Evolutionary conservation across 345 rosid species (phyloP).

Genomic region (Heritiera fomes): DNA sequence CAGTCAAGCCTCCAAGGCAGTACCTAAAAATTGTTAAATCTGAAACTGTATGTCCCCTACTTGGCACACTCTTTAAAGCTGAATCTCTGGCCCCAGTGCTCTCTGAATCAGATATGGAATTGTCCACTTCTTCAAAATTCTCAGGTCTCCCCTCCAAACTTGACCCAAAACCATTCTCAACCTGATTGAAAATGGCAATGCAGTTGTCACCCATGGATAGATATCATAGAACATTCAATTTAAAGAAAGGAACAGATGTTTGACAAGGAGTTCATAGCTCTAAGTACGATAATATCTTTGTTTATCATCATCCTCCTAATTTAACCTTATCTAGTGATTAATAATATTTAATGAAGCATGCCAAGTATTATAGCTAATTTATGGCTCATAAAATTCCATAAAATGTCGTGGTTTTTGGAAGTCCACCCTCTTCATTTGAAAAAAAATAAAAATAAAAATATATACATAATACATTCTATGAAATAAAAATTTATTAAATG

Average conservation of each 20-base stretch:
- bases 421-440: not conserved
- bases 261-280: not conserved
- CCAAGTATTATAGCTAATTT: not conserved
- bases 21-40: slow-evolving; percentile 66
- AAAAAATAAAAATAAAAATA: not conserved
- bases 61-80: slow-evolving; percentile 36
- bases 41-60: slow-evolving; percentile 47
- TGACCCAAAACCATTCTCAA: slow-evolving; percentile 30
- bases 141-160: slow-evolving; percentile 38
- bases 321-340: not conserved
- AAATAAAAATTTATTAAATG: not conserved
- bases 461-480: not conserved
- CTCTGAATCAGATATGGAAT: slow-evolving; percentile 61
- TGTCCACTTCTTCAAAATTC: slow-evolving; percentile 40
- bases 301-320: not conserved
- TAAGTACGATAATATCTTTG: not conserved
- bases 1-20: slow-evolving; percentile 75
- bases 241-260: not conserved
- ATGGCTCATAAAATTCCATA: not conserved
- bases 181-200: slow-evolving; percentile 32
- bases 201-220: not conserved
- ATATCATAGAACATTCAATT: not conserved
- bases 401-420: not conserved
- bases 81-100: slow-evolving; percentile 52
- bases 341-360: not conserved